These are phyloP conservation scores for Spathaspora hagerdaliae DNA, from an alignment of 805 yeast genomes.

Conservation along the genomic window DNA sequence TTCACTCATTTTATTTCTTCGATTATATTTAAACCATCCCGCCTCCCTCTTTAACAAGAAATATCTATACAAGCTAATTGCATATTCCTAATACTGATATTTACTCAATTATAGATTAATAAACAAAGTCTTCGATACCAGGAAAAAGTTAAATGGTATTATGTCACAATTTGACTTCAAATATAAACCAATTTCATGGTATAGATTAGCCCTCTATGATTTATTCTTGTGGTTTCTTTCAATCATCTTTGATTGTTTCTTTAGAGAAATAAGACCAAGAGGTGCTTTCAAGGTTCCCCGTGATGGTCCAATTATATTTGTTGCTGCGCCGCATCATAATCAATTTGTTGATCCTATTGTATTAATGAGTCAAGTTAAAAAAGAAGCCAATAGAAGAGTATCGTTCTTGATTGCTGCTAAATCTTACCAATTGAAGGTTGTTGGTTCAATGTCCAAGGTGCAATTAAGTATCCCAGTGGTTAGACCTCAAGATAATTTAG, in stretches of 20 bases:
- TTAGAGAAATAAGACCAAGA: constrained; percentile 83
- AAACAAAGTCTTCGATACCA: too few relatives aligned
- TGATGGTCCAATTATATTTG: constrained; percentile 83
- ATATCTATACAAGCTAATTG: too few relatives aligned
- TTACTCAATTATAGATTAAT: too few relatives aligned
- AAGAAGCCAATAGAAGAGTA: constrained; percentile 62
- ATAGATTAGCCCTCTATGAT: constrained; percentile 27
- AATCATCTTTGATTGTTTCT: constrained; percentile 57
- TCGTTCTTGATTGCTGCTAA: constrained; percentile 83
- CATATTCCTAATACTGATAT: too few relatives aligned
- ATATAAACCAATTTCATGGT: constrained; percentile 18
- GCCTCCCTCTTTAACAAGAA: too few relatives aligned
- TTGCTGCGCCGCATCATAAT: constrained; percentile 97
- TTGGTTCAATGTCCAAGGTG: constrained; percentile 73
- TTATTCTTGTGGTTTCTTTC: constrained; percentile 33
- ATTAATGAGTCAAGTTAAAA: constrained; percentile 74
- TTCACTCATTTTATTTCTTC: too few relatives aligned
- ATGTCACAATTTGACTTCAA: constrained; percentile 1
- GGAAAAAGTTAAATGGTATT: too few relatives aligned
- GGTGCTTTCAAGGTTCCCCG: constrained; percentile 74
- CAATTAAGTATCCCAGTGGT: constrained; percentile 87
- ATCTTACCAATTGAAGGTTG: constrained; percentile 59
- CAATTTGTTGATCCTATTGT: constrained; percentile 84
- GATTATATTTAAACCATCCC: too few relatives aligned
- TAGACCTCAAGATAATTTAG: constrained; percentile 85